A percentile compares a stretch with the other conserved stretches of the same genome.
Conservation (phyloP, 2,329 filamentous ascomycete genomes). For the Huntiella moniliformis region DNA sequence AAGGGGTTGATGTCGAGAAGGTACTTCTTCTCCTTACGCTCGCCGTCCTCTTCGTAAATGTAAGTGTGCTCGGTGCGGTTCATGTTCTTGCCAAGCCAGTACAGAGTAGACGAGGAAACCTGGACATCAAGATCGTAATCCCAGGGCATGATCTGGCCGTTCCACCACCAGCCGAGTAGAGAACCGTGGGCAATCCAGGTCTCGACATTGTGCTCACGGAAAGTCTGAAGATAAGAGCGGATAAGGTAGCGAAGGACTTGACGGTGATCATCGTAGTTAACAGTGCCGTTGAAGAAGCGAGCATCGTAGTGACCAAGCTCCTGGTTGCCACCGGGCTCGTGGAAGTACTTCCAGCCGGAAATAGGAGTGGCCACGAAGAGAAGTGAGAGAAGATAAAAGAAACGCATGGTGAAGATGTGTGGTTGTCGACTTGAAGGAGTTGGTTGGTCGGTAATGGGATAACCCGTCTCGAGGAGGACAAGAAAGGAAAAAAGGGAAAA, state of each 20-base stretch:
- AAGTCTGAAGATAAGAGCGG: constrained; percentile 52
- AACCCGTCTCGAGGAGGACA: too few species aligned
- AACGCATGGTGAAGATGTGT: constrained; percentile 9
- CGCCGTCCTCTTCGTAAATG: constrained; percentile 26
- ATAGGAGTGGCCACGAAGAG: constrained; percentile 9
- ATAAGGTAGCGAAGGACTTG: constrained; percentile 50
- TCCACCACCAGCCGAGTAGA: constrained; percentile 81
- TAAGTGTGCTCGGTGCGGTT: constrained; percentile 52
- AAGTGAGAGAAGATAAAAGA: constrained; percentile 8
- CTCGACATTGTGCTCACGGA: constrained; percentile 45
- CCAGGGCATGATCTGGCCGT: constrained; percentile 58
- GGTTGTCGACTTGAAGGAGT: too few species aligned
- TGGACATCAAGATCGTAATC: constrained; percentile 75
- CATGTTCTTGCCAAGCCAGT: constrained; percentile 42
- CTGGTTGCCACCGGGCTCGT: constrained; percentile 41
- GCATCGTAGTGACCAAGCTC: constrained; percentile 54
- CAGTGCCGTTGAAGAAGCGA: constrained; percentile 45
- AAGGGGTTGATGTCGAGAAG: constrained; percentile 63
- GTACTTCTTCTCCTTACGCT: constrained; percentile 31
- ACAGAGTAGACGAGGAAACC: constrained; percentile 47
- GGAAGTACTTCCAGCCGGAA: constrained; percentile 38
- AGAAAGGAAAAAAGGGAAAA: too few species aligned
- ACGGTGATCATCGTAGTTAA: constrained; percentile 48
- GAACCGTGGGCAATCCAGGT: constrained; percentile 81
- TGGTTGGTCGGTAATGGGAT: too few species aligned